Base-by-base conservation (phyloP, 2,329 filamentous ascomycete genomes). In the Trichoderma aggressivum region DNA sequence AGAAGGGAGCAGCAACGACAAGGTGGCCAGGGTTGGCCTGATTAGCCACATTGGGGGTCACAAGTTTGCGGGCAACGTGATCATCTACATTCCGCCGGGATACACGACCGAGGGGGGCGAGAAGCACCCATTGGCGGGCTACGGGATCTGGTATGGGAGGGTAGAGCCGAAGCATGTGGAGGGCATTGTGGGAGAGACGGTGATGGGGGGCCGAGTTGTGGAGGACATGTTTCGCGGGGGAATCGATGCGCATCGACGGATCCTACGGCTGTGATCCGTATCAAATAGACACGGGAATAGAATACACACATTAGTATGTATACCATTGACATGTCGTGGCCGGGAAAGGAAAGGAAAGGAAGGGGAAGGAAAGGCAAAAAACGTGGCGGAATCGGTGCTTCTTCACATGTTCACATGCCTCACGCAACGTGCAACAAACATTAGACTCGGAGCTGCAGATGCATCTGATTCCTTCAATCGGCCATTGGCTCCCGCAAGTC, bases 41-140 rank as follows among this genome's bases (percentile, higher is more conserved):
- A 92, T 94, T 70, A 93, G 90, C 72, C 93, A 97, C 76, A 90
- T 97, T 67, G 92, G 93, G 1, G 93, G 93, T 0, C 93, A 97
- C 81, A 94, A 94, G 79, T 95, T 91, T 78, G 93, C 93, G 0
- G 93, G 93, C 1, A 97, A 97, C 79, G 88, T 95, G 43, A 94
- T 96, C 61, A 81, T 96, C 1, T 96, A 96, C 76, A 79, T 96
- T 6, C 93, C 93, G 5, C 91, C 90, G 0, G 77, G 77, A 0
- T 72, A 84, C 73, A 83, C 78, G 72, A 79, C 78, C 3, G 75
- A 71, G 34, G 81, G 80, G 5, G 86, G 84, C 5, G 74, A 80
- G 73, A 73, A 75, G 11, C 89, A 92, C 78, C 85, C 88, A 5
- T 80, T 94, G 64, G 88, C 87, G 1, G 92, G 92, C 0, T 88